Evolutionary conservation across 768 basidiomycete species (phyloP).

Genomic region (Wakefieldia striispora): DNA sequence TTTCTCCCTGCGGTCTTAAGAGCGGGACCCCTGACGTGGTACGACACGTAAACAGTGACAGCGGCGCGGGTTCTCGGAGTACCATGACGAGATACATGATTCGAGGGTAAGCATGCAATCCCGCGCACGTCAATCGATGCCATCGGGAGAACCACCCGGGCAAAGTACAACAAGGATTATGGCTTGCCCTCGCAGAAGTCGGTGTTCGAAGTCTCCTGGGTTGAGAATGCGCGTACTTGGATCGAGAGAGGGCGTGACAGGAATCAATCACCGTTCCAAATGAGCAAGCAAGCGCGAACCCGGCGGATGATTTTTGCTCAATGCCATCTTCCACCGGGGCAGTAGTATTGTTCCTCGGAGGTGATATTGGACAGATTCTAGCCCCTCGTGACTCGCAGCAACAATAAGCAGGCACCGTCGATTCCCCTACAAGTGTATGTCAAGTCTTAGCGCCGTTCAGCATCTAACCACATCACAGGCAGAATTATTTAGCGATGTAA

Average conservation of each 20-base stretch:
- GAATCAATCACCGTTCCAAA: constrained; percentile 21
- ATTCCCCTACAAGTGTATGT: neutral
- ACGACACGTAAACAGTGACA: constrained; percentile 32
- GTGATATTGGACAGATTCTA: neutral
- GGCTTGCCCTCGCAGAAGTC: constrained; percentile 14
- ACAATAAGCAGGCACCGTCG: neutral
- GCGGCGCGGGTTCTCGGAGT: constrained; percentile 21
- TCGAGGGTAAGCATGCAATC: constrained; percentile 26
- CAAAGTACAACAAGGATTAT: constrained; percentile 13
- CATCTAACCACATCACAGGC: neutral
- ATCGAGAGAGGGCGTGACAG: constrained; percentile 24
- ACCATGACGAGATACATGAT: constrained; percentile 20
- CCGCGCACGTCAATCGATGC: constrained; percentile 29
- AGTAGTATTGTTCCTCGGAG: neutral
- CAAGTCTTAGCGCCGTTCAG: no score
- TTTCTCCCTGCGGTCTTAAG: constrained; percentile 8
- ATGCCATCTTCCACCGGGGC: constrained; percentile 7
- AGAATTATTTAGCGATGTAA: no score
- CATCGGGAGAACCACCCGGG: constrained; percentile 25
- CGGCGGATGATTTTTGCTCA: constrained; percentile 7
- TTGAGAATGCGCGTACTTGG: constrained; percentile 17
- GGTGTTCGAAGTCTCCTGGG: constrained; percentile 7
- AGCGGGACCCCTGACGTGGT: constrained; percentile 7
- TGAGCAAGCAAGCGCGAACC: constrained; percentile 27
- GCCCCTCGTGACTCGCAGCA: no score